Base-by-base conservation (phyloP, 352 stramenopile genomes). In the Hyaloperonospora arabidopsidis region DNA sequence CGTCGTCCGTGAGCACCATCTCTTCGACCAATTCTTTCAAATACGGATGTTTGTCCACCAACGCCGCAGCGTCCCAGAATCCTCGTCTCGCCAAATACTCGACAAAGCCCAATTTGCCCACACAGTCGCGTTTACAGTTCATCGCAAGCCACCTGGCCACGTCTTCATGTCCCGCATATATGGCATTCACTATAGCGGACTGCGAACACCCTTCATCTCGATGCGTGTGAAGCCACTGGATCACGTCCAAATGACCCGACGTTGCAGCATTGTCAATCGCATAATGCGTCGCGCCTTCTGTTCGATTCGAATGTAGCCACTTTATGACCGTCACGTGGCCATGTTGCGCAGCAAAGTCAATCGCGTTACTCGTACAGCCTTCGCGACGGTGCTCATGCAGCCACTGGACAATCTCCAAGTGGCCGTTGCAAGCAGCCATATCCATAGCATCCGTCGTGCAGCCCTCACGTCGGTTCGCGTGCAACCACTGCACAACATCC, bases 381-480 rank as follows among this genome's bases (percentile, higher is more conserved):
- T 87, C 76, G 1, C 14, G 62, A 2, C 74, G 66, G 43, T 87
- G 54, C 3, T 34, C 40, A n/a, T 89, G 79, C 12, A 89, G 62
- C 76, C 76, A 89, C 49, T 84, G 57, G 7, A 87, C 70, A 18
- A 83, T 60, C 0, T 61, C 22, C 17, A 84, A 38, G 45, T 87
- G 74, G 10, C 76, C 76, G 49, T 83, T 83, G 19, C 54, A 54
- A 5, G 76, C 76, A 3, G 76, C 76, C 67, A 84, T 75, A 48
- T 84, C 72, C 72, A 87, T 84, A 0, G 74, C 76, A 49, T 84
- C 76, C n/a, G 69, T 84, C 21, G 69, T 79, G 59, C 76, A 87
- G 36, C 76, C 76, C 54, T 84, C 73, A 1, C 29, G 8, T 0
- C 76, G 59, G 54, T 84, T 57, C 2, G 34, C 15, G 39, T 84